Percentiles rank a stretch among this genome's conserved stretches.
Conservation (phyloP, 139 green algal genomes). For the Astrephomene gubernaculifera region DNA sequence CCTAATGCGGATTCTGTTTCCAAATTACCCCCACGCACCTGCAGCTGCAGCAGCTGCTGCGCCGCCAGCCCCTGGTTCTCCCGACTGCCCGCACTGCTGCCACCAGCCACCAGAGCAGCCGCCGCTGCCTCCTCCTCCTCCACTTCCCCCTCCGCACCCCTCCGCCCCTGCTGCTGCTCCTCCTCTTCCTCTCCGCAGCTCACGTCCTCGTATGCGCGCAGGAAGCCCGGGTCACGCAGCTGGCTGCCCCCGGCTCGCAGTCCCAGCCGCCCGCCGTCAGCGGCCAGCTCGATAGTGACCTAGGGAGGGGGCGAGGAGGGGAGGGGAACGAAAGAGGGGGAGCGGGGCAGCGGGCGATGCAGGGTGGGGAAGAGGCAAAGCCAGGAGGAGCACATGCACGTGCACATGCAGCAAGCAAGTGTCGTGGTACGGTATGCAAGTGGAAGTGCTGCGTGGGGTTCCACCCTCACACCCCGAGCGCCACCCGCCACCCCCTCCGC, state of each 20-base stretch:
- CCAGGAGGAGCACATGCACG: background rate
- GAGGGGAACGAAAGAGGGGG: background rate
- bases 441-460: no score
- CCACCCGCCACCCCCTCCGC: background rate
- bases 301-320: background rate
- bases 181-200: background rate
- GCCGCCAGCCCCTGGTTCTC: constrained; percentile 17
- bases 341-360: no score
- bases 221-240: constrained; percentile 70
- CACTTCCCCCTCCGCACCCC: background rate
- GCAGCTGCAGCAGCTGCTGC: constrained; percentile 19
- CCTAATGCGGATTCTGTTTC: no score
- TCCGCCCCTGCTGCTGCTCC: background rate
- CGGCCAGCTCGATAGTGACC: constrained; percentile 64
- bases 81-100: background rate
- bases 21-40: background rate
- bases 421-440: background rate
- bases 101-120: background rate
- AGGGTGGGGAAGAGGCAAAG: no score
- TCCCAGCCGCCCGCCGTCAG: constrained; percentile 43
- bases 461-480: no score
- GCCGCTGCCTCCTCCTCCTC: background rate
- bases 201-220: constrained; percentile 37
- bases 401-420: background rate
- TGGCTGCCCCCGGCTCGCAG: constrained; percentile 62